Conservation (phyloP, 2,329 filamentous ascomycete species). For the Fusarium annulatum region DNA sequence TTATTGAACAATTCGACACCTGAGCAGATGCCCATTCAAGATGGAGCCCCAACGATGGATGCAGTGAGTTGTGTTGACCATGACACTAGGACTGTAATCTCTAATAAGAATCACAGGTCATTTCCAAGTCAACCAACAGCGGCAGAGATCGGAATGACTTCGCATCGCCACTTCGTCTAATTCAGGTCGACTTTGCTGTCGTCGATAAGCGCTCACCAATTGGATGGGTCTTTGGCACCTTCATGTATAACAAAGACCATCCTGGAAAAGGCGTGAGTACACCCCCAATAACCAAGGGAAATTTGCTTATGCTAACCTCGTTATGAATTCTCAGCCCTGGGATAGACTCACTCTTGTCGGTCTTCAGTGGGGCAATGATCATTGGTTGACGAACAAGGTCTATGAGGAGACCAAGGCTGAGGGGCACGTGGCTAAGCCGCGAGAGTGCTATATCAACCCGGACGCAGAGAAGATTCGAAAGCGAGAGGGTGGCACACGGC, state of each 20-base stretch:
- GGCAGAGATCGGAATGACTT: no score
- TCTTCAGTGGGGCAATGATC: background rate
- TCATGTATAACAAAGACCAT: background rate
- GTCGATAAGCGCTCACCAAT: background rate
- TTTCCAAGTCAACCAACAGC: background rate
- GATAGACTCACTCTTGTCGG: background rate
- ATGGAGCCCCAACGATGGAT: background rate
- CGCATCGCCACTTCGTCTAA: background rate
- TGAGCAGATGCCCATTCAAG: background rate
- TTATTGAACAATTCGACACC: background rate
- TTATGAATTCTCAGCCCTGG: background rate
- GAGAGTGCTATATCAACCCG: background rate
- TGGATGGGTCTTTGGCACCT: background rate
- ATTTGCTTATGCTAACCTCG: background rate
- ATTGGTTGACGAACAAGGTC: background rate
- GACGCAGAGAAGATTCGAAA: background rate
- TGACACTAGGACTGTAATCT: no score
- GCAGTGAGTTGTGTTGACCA: background rate
- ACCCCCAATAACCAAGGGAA: rapidly evolving
- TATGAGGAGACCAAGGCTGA: background rate
- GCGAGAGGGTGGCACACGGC: background rate
- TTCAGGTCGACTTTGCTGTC: background rate
- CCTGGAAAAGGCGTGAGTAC: background rate
- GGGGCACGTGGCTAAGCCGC: background rate
- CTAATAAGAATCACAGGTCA: background rate